A percentile compares a stretch with the other conserved stretches of the same genome.
Conservation (phyloP, 768 basidiomycete genomes). For the Phlebiopsis flavidoalba region DNA sequence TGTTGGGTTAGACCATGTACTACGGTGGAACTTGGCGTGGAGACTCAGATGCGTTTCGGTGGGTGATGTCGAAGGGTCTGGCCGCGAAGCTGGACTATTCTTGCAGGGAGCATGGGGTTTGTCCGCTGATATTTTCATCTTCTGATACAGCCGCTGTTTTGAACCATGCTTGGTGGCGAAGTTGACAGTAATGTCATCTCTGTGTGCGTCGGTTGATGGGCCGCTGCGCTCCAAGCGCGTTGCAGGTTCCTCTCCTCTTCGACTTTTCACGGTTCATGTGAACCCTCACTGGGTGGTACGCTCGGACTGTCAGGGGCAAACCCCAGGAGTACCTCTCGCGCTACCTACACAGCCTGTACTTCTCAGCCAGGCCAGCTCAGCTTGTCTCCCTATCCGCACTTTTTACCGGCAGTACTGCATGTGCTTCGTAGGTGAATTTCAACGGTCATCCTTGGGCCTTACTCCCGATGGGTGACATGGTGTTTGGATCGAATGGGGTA, state of each 20-base stretch:
- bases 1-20: conserved; percentile 70
- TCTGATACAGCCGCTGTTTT: conserved; percentile 90
- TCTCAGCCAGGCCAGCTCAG: too few species aligned
- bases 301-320: too few species aligned
- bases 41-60: conserved; percentile 85
- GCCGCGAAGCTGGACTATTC: conserved; percentile 73
- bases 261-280: conserved; percentile 86
- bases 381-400: too few species aligned
- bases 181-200: conserved; percentile 76
- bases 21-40: conserved; percentile 85
- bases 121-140: conserved; percentile 78
- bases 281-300: too few species aligned
- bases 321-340: too few species aligned
- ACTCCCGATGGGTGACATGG: conserved; percentile 85
- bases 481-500: conserved; percentile 86
- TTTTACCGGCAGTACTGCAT: too few species aligned
- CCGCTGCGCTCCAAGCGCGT: conserved; percentile 6
- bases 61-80: conserved; percentile 85
- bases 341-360: too few species aligned
- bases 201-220: background rate
- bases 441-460: too few species aligned
- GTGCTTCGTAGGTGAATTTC: conserved; percentile 92
- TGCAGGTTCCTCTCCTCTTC: conserved; percentile 85
- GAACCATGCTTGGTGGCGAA: conserved; percentile 98
- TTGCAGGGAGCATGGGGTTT: conserved; percentile 91